Evolutionary conservation across 306 rosid genomes (phyloP), one percentile per base, ranked within the genome.

Genomic region (Lagenaria siceraria): DNA sequence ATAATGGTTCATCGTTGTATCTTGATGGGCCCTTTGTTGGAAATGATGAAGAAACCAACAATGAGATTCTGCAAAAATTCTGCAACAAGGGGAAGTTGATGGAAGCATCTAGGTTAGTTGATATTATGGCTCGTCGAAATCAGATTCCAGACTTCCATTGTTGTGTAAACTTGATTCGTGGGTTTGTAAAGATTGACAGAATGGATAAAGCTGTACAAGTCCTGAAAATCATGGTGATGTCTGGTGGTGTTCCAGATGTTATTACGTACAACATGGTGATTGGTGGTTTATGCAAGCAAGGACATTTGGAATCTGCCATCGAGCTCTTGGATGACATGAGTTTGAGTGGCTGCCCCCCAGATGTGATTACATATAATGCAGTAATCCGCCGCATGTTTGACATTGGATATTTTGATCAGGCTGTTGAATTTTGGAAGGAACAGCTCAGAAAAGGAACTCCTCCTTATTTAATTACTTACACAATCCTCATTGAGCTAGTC

Each of bases 311-410:
- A 64, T 83, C 87, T 77, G 96, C 98, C 43, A 60, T 88, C 65
- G 87, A 82, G 78, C 76, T 91, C 70, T 75, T 90, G 82, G 95
- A 88, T 35, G 87, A 88, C 52, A 90, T 94, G 98, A 88, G 92
- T 83, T 76, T 84, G 75, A 87, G 95, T 82, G 98, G 98, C 62
- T 93, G 97, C 89, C 84, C 92, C 68, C 97, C 98, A 0, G 91
- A 94, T 81, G 93, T 82, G 38, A 84, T 88, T 77, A 90, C 97
- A 2, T 94, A 91, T 55, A 94, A 94, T 80, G 80, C 95, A 42
- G 87, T 94, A 76, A 77, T 94, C 62, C 90, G 96, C 40, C 38
- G 81, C 79, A 80, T 90, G 87, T 94, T 83, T 86, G 86, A 83
- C 29, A 63, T 60, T 43, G 86, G 93, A 68, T 78, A 84, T 71